Base-by-base conservation (phyloP, 176 grass and related monocot species). In the Elaeis guineensis region DNA sequence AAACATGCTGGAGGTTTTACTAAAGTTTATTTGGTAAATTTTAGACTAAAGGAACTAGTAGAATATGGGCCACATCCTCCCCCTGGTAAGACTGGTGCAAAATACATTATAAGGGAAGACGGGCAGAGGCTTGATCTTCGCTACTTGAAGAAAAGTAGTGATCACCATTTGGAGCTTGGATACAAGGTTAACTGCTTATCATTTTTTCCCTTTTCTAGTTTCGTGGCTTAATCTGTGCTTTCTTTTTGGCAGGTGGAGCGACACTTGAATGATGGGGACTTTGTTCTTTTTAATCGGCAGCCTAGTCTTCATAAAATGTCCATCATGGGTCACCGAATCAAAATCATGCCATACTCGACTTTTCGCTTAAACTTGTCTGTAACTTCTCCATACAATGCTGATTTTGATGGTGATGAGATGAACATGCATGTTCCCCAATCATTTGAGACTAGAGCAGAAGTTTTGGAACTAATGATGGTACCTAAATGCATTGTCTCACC, bases 331-430 rank as follows among this genome's bases (percentile, higher is more conserved):
- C 91, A 96, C 67, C 83, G 83, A 17, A 96, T 96, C 56, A 96
- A 96, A 79, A 96, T 96, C 39, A 96, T 96, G 91, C 91, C 86
- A 19, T 96, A 96, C 62, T 96, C 91, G 56, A 96, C 86, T 74
- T 96, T 96, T 48, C 83, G 86, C 19, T 67, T 96, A 22, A 96
- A 96, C 51, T 63, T 96, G 54, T 96, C 92, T 7, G 92, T 96
- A 32, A 96, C 92, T 54, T 96, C 91, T 49, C 91, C 91, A 30
- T 96, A 96, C 64, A 96, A 96, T 90, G 92, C 92, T 64, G 92
- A 96, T 79, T 96, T 96, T 72, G 92, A 96, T 3, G 92, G 92
- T 35, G 92, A 96, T 75, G 92, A 96, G 76, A 96, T 96, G 92
- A 96, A 96, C 69, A 96, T 96, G 92, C 92, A 96, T 82, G 86